Evolutionary conservation across 495 filamentous ascomycete species (phyloP).

Genomic region (Mytilinidion resinicola): DNA sequence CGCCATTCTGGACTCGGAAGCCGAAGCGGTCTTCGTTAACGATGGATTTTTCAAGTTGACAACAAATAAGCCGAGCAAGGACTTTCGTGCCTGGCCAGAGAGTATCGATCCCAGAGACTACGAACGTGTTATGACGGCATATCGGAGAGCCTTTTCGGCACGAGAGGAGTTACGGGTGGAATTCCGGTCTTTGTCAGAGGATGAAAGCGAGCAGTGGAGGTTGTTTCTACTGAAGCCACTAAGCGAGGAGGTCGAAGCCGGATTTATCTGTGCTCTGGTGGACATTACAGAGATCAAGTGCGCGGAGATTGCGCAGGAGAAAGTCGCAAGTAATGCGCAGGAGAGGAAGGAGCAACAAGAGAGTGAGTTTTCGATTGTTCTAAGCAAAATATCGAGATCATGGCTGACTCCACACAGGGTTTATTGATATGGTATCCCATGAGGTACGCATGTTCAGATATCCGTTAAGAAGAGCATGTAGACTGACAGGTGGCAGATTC

Average conservation of each 20-base stretch:
- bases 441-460: conserved; percentile 5
- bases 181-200: conserved; percentile 24
- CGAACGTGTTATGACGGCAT: conserved; percentile 32
- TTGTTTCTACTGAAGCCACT: conserved; percentile 33
- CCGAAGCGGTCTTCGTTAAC: conserved; percentile 36
- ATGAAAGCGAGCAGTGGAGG: conserved; percentile 28
- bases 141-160: conserved; percentile 30
- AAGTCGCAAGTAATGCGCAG: conserved; percentile 31
- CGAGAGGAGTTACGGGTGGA: conserved; percentile 30
- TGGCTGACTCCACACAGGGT: background rate
- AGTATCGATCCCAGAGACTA: conserved; percentile 35
- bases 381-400: conserved; percentile 22
- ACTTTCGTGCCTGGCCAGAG: conserved; percentile 35
- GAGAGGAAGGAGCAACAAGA: conserved; percentile 37
- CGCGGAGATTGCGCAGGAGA: conserved; percentile 32
- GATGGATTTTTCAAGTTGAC: conserved; percentile 36
- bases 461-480: background rate
- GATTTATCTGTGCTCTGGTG: conserved; percentile 35
- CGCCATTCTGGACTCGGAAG: conserved; percentile 34
- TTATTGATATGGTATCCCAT: conserved; percentile 5
- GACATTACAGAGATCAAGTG: conserved; percentile 36
- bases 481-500: conserved; percentile 27
- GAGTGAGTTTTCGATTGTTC: conserved; percentile 6
- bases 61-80: conserved; percentile 25
- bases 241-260: conserved; percentile 30